Base-by-base conservation (phyloP, 192 early-diverging fungal genomes). In the Podila horticola region DNA sequence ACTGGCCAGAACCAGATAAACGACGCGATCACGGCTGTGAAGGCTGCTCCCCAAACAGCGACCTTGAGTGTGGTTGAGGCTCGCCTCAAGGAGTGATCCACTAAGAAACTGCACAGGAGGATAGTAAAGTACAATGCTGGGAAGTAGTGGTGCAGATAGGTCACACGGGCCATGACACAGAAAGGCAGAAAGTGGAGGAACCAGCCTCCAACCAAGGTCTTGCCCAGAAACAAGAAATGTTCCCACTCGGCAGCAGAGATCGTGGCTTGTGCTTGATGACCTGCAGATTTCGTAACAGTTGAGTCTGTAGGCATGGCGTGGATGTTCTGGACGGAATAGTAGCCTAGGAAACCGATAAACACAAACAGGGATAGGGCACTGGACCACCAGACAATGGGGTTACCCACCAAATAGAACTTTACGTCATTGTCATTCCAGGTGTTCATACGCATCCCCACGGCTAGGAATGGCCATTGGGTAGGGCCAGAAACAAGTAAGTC, bases 101-200 rank as follows among this genome's bases (percentile, higher is more conserved):
- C 63, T 13, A 95, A 26, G 73, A 88, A 93, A 5, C 89, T 88
- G 10, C 91, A 83, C 66, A 92, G 87, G 62, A 98, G 88, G 66
- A 97, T 95, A 13, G 91, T 91, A 86, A 97, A 99, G 83, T 98
- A 97, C 29, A 97, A 81, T 0, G 95, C 93, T 0, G 97, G 96
- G 85, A 97, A 97, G 75, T 98, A 98, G 84, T 98, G 97, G 76
- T 99, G 97, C 17, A 97, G 84, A 66, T 98, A 98, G 1, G 92
- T 95, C 31, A 98, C 95, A 49, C 97, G 92, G 31, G 96, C 95
- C 95, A 98, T 98, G 67, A 97, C 87, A 74, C 81, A 96, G 84
- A 97, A 98, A 19, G 97, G 97, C 29, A 93, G 45, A 84, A 96
- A 99, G 84, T 99, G 97, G 26, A 97, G 76, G 45, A 91, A 85